These are phyloP conservation scores for Austroboletus sp. DNA, from an alignment of 1,284 basidiomycete genomes.

Conservation along the genomic window DNA sequence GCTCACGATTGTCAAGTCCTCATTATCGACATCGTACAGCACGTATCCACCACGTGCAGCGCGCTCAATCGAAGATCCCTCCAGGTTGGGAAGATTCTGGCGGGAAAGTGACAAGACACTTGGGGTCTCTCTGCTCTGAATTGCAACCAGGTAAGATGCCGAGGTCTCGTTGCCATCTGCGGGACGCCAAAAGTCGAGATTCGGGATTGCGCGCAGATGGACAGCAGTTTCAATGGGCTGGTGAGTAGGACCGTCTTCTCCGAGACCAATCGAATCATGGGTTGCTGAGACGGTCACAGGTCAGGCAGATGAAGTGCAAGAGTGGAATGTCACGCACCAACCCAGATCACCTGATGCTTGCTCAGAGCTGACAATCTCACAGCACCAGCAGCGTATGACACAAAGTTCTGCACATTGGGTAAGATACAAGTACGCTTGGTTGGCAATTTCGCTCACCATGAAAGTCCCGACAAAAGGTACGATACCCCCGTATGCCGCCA, in stretches of 20 bases:
- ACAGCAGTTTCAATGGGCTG: conserved; percentile 88
- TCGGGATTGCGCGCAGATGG: conserved; percentile 84
- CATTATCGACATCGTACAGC: conserved; percentile 67
- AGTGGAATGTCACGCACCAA: conserved; percentile 49
- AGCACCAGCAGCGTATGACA: conserved; percentile 88
- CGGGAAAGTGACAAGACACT: conserved; percentile 85
- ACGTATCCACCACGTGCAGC: conserved; percentile 87
- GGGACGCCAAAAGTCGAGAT: conserved; percentile 86
- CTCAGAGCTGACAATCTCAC: conserved; percentile 87
- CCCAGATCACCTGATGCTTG: conserved; percentile 87
- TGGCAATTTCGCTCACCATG: conserved; percentile 46
- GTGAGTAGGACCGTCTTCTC: conserved; percentile 94
- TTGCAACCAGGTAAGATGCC: conserved; percentile 78
- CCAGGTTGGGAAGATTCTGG: conserved; percentile 90
- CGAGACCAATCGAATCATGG: conserved; percentile 86
- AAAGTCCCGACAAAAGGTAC: conserved; percentile 86
- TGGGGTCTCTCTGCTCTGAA: conserved; percentile 70
- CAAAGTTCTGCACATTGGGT: conserved; percentile 69
- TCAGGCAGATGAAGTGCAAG: not conserved
- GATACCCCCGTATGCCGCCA: conserved; percentile 79
- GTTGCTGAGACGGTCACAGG: conserved; percentile 50
- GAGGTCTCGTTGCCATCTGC: conserved; percentile 94
- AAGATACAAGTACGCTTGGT: conserved; percentile 3
- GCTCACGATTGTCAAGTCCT: conserved; percentile 83
- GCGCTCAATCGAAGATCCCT: conserved; percentile 79